A percentile compares a stretch with the other conserved stretches of the same genome.
These are phyloP conservation scores for Lyophyllum atratum DNA, from an alignment of 768 basidiomycete species.

Conservation along the genomic window DNA sequence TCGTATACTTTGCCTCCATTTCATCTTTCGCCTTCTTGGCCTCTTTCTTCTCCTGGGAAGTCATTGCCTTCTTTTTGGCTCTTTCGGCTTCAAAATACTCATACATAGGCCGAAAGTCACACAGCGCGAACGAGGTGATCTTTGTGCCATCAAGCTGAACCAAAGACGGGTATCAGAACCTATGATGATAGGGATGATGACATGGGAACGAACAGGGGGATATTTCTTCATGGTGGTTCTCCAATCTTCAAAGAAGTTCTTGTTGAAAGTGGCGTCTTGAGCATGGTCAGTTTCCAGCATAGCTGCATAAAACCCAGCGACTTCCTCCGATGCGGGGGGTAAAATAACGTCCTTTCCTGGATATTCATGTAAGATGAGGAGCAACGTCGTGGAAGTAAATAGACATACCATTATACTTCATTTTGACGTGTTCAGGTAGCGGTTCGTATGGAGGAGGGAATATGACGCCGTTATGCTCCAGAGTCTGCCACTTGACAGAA, in stretches of 20 bases:
- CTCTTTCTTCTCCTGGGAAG: slow-evolving; percentile 87
- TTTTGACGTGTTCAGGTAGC: slow-evolving; percentile 80
- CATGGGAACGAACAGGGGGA: slow-evolving; percentile 69
- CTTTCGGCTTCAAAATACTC: slow-evolving; percentile 92
- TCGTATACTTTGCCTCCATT: slow-evolving; percentile 80
- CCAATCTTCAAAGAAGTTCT: slow-evolving; percentile 97
- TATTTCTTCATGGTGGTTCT: slow-evolving; percentile 70
- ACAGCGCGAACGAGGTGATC: slow-evolving; percentile 74
- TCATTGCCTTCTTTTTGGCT: slow-evolving; percentile 88
- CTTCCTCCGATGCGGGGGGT: slow-evolving; percentile 88
- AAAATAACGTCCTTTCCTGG: slow-evolving; percentile 79
- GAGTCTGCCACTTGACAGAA: slow-evolving; percentile 88
- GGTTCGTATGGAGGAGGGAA: slow-evolving; percentile 95
- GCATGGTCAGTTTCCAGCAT: slow-evolving; percentile 93
- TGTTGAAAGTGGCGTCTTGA: slow-evolving; percentile 83
- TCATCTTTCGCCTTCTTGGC: slow-evolving; percentile 84
- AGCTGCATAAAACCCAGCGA: slow-evolving; percentile 94
- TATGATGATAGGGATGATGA: neutral
- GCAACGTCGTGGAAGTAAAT: slow-evolving; percentile 1
- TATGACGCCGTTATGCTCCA: slow-evolving; percentile 92
- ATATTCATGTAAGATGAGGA: slow-evolving; percentile 9
- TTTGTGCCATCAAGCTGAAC: slow-evolving; percentile 68
- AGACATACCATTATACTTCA: slow-evolving; percentile 88
- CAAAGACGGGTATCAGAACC: slow-evolving; percentile 11
- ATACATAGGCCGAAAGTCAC: slow-evolving; percentile 95